Base-by-base conservation (phyloP, 2,329 filamentous ascomycete genomes). In the Paecilomyces fulvus region DNA sequence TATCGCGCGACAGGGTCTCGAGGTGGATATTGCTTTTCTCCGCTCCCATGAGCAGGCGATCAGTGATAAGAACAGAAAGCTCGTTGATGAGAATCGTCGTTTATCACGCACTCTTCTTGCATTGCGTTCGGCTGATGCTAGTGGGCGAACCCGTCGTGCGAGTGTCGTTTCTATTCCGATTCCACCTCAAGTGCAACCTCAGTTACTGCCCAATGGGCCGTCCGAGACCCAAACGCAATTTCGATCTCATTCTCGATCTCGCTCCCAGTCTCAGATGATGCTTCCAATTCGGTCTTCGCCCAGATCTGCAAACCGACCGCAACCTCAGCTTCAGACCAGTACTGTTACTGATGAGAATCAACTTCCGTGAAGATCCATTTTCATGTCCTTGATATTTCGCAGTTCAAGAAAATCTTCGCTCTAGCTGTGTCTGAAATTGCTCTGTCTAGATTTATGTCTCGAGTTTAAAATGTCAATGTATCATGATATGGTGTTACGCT, bases 11-110 rank as follows among this genome's bases (percentile, higher is more conserved):
- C 30, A 51, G 10, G 58, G 58, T 2, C 49, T 59, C 0, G 56
- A 60, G 28, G 56, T 58, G 7, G 58, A 58, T 21, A 52, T 56
- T 20, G 53, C 58, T 3, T 56, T 56, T 28, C 30, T 60, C n/a
- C 53, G 54, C 23, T 60, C 58, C n/a, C 46, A 53, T 2, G 52
- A 58, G 1, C 51, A 54, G 14, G 52, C 37, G 10, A 23, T 60
- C 30, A 52, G 48, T 30, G 28, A 33, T 3, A 56, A 60, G 30
- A 60, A 60, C 28, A 56, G 55, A 52, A 58, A 49, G 33, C n/a
- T 60, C 9, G 56, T 49, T 10, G 55, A 59, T 33, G 56, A 59
- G 46, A 43, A 43, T 17, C n/a, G 17, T 17, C 37, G 37, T 43
- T 17, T 43, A n/a, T 43, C 37, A 9, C 37, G 37, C 14, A 17